Conservation (phyloP, 1,284 basidiomycete species). For the Leucoagaricus sp. region DNA sequence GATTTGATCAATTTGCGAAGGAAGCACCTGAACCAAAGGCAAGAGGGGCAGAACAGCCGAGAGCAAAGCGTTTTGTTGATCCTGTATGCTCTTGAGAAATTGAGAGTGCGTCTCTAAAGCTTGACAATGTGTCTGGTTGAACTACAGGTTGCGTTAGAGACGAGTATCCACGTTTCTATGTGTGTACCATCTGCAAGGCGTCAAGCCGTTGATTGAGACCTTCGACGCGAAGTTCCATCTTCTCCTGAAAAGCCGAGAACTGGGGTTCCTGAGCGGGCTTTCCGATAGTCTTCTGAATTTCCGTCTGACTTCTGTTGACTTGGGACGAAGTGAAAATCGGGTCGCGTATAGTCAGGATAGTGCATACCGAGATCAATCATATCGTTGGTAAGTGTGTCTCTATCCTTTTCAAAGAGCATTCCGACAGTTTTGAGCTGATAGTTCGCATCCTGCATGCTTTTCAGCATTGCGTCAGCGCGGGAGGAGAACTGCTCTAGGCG, state of each 20-base stretch:
- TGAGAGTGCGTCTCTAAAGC: conserved; percentile 53
- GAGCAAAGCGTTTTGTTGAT: conserved; percentile 55
- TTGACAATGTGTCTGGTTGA: conserved; percentile 46
- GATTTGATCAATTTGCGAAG: conserved; percentile 56
- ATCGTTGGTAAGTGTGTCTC: conserved; percentile 19
- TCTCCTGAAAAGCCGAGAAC: conserved; percentile 42
- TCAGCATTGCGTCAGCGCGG: conserved; percentile 16
- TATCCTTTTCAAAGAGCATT: conserved; percentile 19
- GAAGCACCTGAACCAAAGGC: conserved; percentile 57
- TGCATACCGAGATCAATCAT: conserved; percentile 19
- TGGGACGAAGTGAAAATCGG: background rate
- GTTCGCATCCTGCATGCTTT: conserved; percentile 14
- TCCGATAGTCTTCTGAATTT: conserved; percentile 58
- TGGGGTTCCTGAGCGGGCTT: conserved; percentile 50
- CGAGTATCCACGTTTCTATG: background rate
- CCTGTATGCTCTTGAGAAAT: conserved; percentile 54
- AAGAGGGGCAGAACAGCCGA: conserved; percentile 54
- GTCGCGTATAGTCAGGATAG: background rate
- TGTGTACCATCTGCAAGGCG: conserved; percentile 15
- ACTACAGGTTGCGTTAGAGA: conserved; percentile 27
- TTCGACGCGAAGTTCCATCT: conserved; percentile 42
- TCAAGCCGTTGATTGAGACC: conserved; percentile 58
- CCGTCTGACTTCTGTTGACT: conserved; percentile 62
- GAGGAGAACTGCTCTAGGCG: conserved; percentile 20
- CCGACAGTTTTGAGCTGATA: conserved; percentile 16